Evolutionary conservation across 225 moss, liverwort and hornwort species (phyloP).

Genomic region (Climacium dendroides): DNA sequence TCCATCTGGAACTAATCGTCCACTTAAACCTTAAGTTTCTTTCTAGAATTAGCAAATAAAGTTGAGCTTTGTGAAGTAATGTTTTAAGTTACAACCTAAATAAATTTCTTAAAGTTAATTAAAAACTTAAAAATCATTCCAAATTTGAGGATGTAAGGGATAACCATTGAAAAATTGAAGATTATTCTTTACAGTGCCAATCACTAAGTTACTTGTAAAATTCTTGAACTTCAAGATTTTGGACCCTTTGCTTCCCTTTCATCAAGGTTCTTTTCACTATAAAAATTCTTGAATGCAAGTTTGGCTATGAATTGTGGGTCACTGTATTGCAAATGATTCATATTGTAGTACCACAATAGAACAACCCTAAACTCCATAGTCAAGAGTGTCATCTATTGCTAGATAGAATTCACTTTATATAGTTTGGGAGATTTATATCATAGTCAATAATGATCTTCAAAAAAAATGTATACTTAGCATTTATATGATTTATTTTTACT

Average conservation of each 20-base stretch:
- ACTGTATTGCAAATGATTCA: background rate
- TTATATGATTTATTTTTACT: background rate
- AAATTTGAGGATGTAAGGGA: background rate
- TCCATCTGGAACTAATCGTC: background rate
- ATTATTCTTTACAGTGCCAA: background rate
- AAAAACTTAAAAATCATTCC: background rate
- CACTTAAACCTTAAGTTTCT: background rate
- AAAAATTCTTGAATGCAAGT: background rate
- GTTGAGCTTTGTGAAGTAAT: background rate
- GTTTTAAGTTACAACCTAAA: background rate
- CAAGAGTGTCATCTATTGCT: background rate
- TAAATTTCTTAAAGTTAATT: background rate
- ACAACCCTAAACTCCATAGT: fast-evolving
- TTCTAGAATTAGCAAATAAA: background rate
- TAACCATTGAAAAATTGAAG: background rate
- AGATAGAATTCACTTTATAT: fast-evolving
- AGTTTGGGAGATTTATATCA: background rate
- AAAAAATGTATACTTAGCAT: background rate
- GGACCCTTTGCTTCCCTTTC: fast-evolving
- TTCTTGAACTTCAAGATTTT: fast-evolving
- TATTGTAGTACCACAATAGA: fast-evolving
- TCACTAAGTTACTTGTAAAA: background rate
- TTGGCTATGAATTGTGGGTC: fast-evolving
- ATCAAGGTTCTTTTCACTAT: fast-evolving
- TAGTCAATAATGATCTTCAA: background rate